These are phyloP conservation scores for Persicaria maculosa DNA, from an alignment of 148 eudicot species.

Conservation along the genomic window DNA sequence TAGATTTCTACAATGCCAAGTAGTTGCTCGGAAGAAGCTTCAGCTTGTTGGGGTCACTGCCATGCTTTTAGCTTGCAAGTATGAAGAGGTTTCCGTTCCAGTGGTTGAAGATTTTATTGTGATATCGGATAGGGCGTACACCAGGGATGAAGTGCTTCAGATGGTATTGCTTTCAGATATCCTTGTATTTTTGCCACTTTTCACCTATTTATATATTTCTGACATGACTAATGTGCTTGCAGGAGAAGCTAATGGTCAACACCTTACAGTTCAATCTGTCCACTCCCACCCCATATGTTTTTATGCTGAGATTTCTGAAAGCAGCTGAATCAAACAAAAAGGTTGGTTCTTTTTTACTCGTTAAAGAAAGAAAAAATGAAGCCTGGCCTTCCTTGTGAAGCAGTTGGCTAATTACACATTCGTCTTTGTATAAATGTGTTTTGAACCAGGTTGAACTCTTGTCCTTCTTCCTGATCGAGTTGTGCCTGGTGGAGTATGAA, in stretches of 20 bases:
- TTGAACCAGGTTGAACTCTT: constrained; percentile 57
- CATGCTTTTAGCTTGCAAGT: constrained; percentile 84
- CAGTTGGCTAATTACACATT: neutral
- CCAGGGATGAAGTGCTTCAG: constrained; percentile 59
- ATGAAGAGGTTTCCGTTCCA: constrained; percentile 79
- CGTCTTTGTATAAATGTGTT: neutral
- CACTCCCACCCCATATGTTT: constrained; percentile 71
- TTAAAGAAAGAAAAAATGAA: neutral
- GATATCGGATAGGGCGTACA: constrained; percentile 76
- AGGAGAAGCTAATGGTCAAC: constrained; percentile 75
- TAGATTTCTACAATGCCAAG: constrained; percentile 53
- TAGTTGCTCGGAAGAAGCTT: constrained; percentile 64
- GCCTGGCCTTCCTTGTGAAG: neutral
- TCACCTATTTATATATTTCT: neutral
- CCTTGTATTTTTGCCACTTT: neutral
- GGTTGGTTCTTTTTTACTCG: constrained; percentile 24
- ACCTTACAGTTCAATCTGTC: constrained; percentile 66
- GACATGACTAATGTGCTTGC: constrained; percentile 14
- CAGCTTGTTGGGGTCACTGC: constrained; percentile 88
- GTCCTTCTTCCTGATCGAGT: constrained; percentile 67
- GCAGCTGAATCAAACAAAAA: constrained; percentile 60
- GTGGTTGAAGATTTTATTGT: constrained; percentile 66
- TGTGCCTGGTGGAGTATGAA: constrained; percentile 67
- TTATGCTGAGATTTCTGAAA: constrained; percentile 73
- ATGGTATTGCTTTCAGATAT: constrained; percentile 37